Conservation (phyloP, 2,329 filamentous ascomycete genomes). For the Aureobasidium sp. region DNA sequence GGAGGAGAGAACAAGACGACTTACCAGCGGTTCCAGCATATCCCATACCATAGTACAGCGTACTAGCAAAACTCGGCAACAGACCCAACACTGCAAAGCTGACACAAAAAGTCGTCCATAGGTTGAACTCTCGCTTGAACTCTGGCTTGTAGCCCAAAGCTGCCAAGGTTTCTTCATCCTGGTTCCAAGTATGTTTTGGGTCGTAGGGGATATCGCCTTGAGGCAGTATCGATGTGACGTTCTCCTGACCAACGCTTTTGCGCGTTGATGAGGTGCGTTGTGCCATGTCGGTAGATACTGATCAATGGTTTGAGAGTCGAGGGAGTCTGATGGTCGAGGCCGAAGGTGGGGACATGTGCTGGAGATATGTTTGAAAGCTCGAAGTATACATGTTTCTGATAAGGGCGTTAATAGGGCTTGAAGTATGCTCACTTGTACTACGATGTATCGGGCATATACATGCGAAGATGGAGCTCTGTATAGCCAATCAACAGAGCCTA, state of each 20-base stretch:
- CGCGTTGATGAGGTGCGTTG: background rate
- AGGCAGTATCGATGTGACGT: constrained; percentile 58
- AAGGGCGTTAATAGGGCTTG: background rate
- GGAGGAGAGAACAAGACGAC: constrained; percentile 47
- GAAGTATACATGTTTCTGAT: background rate
- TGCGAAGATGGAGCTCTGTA: background rate
- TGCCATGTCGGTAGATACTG: background rate
- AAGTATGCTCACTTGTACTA: background rate
- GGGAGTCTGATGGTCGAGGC: no score
- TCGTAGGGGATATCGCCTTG: constrained; percentile 56
- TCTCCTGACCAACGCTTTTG: constrained; percentile 48
- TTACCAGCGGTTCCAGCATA: constrained; percentile 58
- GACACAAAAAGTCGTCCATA: constrained; percentile 80
- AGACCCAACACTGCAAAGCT: constrained; percentile 78
- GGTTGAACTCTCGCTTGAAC: constrained; percentile 75
- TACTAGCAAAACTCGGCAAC: constrained; percentile 76
- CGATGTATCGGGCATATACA: background rate
- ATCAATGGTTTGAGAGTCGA: no score
- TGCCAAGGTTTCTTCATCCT: constrained; percentile 68
- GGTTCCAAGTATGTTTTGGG: constrained; percentile 47
- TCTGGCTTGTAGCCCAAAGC: constrained; percentile 70
- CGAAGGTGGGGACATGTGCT: background rate
- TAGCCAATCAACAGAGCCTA: background rate
- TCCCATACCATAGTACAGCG: constrained; percentile 74
- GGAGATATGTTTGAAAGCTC: background rate